phyloP scores from a whole-genome alignment of 805 yeast genomes.

The Metschnikowia reukaufii region DNA sequence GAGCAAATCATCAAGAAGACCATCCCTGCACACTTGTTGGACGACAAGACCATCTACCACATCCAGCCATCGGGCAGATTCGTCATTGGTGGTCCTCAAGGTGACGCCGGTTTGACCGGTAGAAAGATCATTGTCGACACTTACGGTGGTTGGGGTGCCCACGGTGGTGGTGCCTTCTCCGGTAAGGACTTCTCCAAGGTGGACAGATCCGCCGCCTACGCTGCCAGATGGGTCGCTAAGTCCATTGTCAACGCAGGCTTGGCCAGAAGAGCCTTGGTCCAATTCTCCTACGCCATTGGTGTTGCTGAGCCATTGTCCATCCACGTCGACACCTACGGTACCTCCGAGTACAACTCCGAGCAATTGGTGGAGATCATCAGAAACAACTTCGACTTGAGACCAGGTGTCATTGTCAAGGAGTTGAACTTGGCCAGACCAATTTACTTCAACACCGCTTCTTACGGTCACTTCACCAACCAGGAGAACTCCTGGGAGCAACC shows the following conservation, averaged over 20 bases:
- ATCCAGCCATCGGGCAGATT: slow-evolving; percentile 99
- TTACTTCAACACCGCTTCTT: slow-evolving; percentile 97
- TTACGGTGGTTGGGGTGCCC: slow-evolving; percentile 99
- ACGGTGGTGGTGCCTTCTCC: slow-evolving; percentile 99
- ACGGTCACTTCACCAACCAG: slow-evolving; percentile 99
- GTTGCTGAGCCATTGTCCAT: slow-evolving; percentile 99
- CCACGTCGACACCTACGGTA: slow-evolving; percentile 97
- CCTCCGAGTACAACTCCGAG: slow-evolving; percentile 83
- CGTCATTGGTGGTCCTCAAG: slow-evolving; percentile 99
- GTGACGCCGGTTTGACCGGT: slow-evolving; percentile 99
- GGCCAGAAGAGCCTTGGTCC: slow-evolving; percentile 96
- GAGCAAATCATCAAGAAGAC: slow-evolving; percentile 87
- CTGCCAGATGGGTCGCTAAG: slow-evolving; percentile 99
- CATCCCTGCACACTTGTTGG: slow-evolving; percentile 85
- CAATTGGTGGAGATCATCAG: slow-evolving; percentile 89
- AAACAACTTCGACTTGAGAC: slow-evolving; percentile 97
- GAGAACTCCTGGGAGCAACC: slow-evolving; percentile 98
- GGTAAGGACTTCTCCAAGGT: slow-evolving; percentile 99
- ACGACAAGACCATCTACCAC: slow-evolving; percentile 94
- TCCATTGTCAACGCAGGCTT: slow-evolving; percentile 92
- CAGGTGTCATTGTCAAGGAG: slow-evolving; percentile 97
- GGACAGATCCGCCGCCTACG: slow-evolving; percentile 99
- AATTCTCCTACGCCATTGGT: slow-evolving; percentile 99
- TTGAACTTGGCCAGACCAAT: slow-evolving; percentile 98
- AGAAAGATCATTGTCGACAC: slow-evolving; percentile 99